phyloP scores from a whole-genome alignment of 2,329 filamentous ascomycete species.

The Claviceps paspali region DNA sequence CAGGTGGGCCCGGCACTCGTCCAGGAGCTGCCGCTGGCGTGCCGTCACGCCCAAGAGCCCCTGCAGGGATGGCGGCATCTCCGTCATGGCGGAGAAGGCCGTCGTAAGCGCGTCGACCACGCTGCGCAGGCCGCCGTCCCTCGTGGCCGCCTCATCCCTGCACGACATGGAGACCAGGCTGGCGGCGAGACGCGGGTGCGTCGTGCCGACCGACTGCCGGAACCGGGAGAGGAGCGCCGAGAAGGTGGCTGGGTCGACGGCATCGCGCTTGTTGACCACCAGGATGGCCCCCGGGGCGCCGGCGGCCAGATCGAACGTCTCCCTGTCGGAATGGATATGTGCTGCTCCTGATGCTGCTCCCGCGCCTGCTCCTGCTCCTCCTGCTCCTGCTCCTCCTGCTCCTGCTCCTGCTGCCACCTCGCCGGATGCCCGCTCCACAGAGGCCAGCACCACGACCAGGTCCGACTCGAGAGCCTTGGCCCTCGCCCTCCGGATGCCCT shows the following conservation, averaged over 20 bases:
- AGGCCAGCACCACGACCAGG: conserved; percentile 67
- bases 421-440: no score
- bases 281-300: conserved; percentile 34
- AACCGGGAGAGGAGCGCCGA: conserved; percentile 26
- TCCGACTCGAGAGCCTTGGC: conserved; percentile 71
- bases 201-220: conserved; percentile 8
- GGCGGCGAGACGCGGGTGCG: conserved; percentile 12
- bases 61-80: conserved; percentile 55
- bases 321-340: conserved; percentile 35
- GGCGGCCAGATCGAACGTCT: conserved; percentile 39
- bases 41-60: conserved; percentile 83
- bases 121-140: conserved; percentile 49
- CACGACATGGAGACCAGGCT: conserved; percentile 51
- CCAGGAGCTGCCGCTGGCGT: conserved; percentile 70
- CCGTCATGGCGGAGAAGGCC: conserved; percentile 57
- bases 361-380: no score
- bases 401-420: no score
- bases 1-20: conserved; percentile 56
- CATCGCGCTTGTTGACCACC: conserved; percentile 49
- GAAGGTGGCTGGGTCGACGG: conserved; percentile 22
- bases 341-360: conserved; percentile 8
- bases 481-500: conserved; percentile 80
- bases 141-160: conserved; percentile 32
- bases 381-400: no score
- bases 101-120: conserved; percentile 53